Conservation (phyloP, 2,329 filamentous ascomycete species). For the Pyricularia grisea region DNA sequence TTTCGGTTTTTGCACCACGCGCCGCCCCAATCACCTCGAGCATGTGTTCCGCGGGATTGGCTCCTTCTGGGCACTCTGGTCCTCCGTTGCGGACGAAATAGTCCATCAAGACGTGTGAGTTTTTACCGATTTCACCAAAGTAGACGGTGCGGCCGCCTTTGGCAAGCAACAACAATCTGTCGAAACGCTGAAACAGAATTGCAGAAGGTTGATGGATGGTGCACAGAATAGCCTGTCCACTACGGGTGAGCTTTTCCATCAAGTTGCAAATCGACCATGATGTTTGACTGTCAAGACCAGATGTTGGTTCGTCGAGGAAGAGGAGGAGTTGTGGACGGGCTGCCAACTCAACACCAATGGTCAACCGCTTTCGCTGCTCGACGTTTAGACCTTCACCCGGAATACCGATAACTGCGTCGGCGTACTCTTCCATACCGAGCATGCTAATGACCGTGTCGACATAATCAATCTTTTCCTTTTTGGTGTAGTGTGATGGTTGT, state of each 20-base stretch:
- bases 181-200: conserved; percentile 38
- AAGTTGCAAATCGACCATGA: conserved; percentile 64
- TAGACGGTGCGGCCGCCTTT: conserved; percentile 6
- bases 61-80: conserved; percentile 38
- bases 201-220: conserved; percentile 42
- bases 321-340: conserved; percentile 48
- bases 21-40: conserved; percentile 33
- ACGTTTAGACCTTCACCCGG: conserved; percentile 53
- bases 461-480: conserved; percentile 48
- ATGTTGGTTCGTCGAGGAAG: conserved; percentile 64
- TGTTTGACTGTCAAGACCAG: conserved; percentile 63
- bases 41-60: conserved; percentile 64
- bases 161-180: conserved; percentile 36
- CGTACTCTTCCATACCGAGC: conserved; percentile 58
- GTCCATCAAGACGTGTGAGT: conserved; percentile 36
- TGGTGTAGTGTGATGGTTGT: conserved; percentile 43
- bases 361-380: conserved; percentile 52
- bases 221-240: conserved; percentile 38
- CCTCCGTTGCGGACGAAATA: conserved; percentile 57
- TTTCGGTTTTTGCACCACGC: conserved; percentile 45
- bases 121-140: conserved; percentile 14
- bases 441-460: conserved; percentile 58
- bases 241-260: conserved; percentile 52
- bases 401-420: conserved; percentile 54
- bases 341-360: conserved; percentile 49